Evolutionary conservation across 2,329 filamentous ascomycete species (phyloP).

Genomic region (Curvularia hawaiiensis): DNA sequence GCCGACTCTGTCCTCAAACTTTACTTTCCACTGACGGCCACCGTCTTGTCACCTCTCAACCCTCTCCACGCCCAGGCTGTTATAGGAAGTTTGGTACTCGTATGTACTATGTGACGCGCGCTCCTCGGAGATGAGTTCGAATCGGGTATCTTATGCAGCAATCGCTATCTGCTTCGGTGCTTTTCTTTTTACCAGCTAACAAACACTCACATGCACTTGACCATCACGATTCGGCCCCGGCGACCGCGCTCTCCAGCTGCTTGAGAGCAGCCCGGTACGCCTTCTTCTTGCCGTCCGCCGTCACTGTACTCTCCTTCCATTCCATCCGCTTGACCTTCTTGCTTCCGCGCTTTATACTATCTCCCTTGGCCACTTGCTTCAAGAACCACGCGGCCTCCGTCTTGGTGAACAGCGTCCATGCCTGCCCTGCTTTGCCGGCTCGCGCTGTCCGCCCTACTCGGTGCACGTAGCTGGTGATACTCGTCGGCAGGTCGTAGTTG

Average conservation of each 20-base stretch:
- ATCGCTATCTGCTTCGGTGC: background rate
- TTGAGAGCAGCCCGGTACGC: constrained; percentile 62
- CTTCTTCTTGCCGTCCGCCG: constrained; percentile 46
- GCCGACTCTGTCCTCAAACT: background rate
- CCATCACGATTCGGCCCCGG: constrained; percentile 16
- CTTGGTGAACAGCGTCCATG: constrained; percentile 86
- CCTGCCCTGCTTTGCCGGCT: constrained; percentile 74
- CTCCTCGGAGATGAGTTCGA: background rate
- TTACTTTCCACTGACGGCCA: background rate
- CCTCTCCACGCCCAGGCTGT: constrained; percentile 14
- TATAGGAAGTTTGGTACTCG: constrained; percentile 22
- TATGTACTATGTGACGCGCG: background rate
- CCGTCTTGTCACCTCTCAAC: background rate
- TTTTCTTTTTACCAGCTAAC: background rate
- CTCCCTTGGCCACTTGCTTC: constrained; percentile 72
- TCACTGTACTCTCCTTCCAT: constrained; percentile 48
- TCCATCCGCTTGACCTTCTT: constrained; percentile 54
- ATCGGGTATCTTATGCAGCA: constrained; percentile 2
- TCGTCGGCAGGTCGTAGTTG: constrained; percentile 90
- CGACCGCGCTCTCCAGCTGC: constrained; percentile 66
- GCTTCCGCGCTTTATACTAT: constrained; percentile 55
- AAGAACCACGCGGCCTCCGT: constrained; percentile 91
- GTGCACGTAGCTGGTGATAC: constrained; percentile 84
- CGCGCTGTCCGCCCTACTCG: constrained; percentile 89
- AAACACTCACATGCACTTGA: background rate